Percentiles rank a stretch among this genome's conserved stretches.
These are phyloP conservation scores for Kandelia obovata DNA, from an alignment of 345 rosid species.

Conservation along the genomic window DNA sequence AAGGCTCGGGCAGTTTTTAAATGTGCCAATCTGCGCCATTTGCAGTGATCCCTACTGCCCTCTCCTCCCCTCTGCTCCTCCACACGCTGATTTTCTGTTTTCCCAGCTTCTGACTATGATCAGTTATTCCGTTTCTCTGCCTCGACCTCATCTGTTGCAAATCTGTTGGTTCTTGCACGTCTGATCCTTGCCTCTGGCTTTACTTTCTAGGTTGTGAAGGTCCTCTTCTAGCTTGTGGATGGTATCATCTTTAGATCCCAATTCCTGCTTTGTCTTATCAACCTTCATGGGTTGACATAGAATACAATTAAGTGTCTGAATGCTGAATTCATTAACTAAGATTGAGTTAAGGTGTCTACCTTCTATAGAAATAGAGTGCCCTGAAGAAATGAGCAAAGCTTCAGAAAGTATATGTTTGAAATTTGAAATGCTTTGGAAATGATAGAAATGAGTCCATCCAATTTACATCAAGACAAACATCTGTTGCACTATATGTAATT, in stretches of 20 bases:
- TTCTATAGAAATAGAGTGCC: no score
- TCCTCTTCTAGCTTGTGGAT: slow-evolving; percentile 32
- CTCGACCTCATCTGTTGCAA: no score
- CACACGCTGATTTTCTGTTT: neutral
- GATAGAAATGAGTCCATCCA: no score
- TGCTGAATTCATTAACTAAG: no score
- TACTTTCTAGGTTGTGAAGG: slow-evolving; percentile 31
- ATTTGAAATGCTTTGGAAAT: no score
- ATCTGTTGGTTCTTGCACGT: slow-evolving; percentile 25
- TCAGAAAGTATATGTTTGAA: no score
- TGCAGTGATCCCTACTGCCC: no score
- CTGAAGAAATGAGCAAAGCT: no score
- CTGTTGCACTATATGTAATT: no score
- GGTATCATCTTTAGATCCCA: slow-evolving; percentile 37
- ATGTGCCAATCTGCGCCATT: slow-evolving; percentile 24
- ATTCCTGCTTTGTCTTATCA: slow-evolving; percentile 41
- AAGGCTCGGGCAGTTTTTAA: slow-evolving; percentile 46
- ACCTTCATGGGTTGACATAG: slow-evolving; percentile 17
- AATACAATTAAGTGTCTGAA: neutral
- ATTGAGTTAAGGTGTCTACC: neutral
- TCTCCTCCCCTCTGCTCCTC: neutral
- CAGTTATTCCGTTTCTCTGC: no score
- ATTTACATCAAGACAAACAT: no score
- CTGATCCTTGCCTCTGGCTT: slow-evolving; percentile 35
- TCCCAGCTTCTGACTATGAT: no score